Conservation (phyloP, 352 stramenopile species). For the Phytopythium montanum region DNA sequence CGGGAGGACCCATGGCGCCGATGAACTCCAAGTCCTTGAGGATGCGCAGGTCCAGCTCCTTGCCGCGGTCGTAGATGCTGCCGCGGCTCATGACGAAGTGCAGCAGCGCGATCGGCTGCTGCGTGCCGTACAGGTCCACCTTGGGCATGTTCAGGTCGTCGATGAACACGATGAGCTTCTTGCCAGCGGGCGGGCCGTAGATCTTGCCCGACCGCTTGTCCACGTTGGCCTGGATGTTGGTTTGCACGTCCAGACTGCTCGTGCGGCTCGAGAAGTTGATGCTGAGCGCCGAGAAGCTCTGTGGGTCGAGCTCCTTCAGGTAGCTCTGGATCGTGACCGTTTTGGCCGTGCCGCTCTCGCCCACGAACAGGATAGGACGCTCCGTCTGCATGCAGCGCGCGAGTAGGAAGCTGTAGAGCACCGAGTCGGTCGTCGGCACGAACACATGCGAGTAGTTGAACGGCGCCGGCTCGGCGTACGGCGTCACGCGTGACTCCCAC, state of each 20-base stretch:
- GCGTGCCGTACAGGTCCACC: constrained; percentile 94
- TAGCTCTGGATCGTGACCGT: constrained; percentile 96
- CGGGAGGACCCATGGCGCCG: constrained; percentile 93
- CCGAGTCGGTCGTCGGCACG: constrained; percentile 93
- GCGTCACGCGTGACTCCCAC: constrained; percentile 83
- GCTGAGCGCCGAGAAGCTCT: constrained; percentile 62
- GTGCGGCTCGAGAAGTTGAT: constrained; percentile 95
- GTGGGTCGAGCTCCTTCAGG: constrained; percentile 73
- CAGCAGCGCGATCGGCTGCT: constrained; percentile 94
- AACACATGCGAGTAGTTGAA: constrained; percentile 96
- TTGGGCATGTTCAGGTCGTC: constrained; percentile 98
- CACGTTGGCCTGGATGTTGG: constrained; percentile 93
- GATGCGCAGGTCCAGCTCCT: constrained; percentile 92
- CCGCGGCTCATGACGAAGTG: constrained; percentile 92
- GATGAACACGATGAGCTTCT: constrained; percentile 94
- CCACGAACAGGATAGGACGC: constrained; percentile 92
- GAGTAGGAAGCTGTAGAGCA: constrained; percentile 93
- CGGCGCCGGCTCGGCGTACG: constrained; percentile 90
- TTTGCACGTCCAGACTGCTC: constrained; percentile 92
- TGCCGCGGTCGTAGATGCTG: constrained; percentile 93
- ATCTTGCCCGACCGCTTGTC: constrained; percentile 95
- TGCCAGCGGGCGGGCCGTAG: constrained; percentile 91
- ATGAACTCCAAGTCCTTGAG: constrained; percentile 94
- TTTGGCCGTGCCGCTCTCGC: constrained; percentile 94
- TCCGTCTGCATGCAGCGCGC: constrained; percentile 83